These are phyloP conservation scores for Cercospora sesami DNA, from an alignment of 2,329 filamentous ascomycete species.

Conservation along the genomic window DNA sequence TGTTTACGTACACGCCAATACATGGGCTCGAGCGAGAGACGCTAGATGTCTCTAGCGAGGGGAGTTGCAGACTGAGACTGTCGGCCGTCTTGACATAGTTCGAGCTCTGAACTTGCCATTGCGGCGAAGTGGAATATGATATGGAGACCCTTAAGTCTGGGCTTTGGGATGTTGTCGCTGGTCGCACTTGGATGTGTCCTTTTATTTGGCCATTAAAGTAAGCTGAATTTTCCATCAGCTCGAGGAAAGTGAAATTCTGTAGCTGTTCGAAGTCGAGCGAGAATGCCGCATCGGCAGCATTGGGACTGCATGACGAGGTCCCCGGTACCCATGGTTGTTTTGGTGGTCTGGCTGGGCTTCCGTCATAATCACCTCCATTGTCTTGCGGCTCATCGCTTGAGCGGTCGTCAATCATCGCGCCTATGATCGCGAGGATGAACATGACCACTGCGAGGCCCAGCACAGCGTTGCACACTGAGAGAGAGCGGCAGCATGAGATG, in stretches of 20 bases:
- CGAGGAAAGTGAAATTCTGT: slow-evolving; percentile 32
- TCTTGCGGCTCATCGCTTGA: not conserved
- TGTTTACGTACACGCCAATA: slow-evolving; percentile 41
- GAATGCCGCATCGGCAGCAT: slow-evolving; percentile 13
- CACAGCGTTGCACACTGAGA: slow-evolving; percentile 21
- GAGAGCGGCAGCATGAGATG: slow-evolving; percentile 8
- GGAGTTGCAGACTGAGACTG: slow-evolving; percentile 26
- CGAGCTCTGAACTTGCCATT: slow-evolving; percentile 37
- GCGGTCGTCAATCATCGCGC: not conserved
- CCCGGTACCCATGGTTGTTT: slow-evolving; percentile 1
- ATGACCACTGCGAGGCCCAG: slow-evolving; percentile 17
- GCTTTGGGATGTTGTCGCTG: slow-evolving; percentile 39
- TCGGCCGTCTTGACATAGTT: slow-evolving; percentile 31
- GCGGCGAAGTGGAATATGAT: slow-evolving; percentile 41
- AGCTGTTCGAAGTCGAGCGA: slow-evolving; percentile 21
- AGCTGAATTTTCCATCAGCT: slow-evolving; percentile 30
- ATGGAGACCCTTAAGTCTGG: slow-evolving; percentile 41
- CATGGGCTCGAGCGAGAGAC: slow-evolving; percentile 32
- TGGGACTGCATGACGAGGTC: slow-evolving; percentile 19
- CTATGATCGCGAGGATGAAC: not conserved
- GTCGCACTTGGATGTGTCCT: slow-evolving; percentile 44
- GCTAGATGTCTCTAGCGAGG: slow-evolving; percentile 17
- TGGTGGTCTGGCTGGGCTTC: slow-evolving; percentile 1
- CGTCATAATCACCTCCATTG: not conserved
- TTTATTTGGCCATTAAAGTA: slow-evolving; percentile 33